These are phyloP conservation scores for Fusarium praegraminearum DNA, from an alignment of 2,329 filamentous ascomycete species.

Conservation along the genomic window DNA sequence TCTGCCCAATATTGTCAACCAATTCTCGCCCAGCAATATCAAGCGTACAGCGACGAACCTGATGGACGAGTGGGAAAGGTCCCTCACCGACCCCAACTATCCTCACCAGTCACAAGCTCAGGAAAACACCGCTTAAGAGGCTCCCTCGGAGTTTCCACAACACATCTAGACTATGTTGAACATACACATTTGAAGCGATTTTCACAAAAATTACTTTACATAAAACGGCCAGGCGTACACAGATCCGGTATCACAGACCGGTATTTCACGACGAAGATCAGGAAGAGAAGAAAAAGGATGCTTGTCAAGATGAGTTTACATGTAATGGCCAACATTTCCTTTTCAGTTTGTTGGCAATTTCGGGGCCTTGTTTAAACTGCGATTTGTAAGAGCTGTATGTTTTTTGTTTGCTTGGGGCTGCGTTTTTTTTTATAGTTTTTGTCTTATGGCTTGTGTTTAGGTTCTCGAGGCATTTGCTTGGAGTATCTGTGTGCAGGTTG, in stretches of 20 bases:
- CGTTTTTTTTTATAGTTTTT: conserved; percentile 14
- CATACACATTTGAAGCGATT: conserved; percentile 37
- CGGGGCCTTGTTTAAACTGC: conserved; percentile 26
- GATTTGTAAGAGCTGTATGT: conserved; percentile 22
- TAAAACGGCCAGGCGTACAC: conserved; percentile 28
- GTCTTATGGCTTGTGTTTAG: conserved; percentile 16
- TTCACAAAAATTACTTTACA: conserved; percentile 28
- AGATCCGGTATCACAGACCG: conserved; percentile 41
- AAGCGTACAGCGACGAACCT: conserved; percentile 85
- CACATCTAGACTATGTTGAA: conserved; percentile 38
- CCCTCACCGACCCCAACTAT: conserved; percentile 50
- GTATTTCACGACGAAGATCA: conserved; percentile 39
- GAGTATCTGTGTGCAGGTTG: conserved; percentile 11
- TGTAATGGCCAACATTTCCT: conserved; percentile 24
- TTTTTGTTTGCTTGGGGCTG: conserved; percentile 23
- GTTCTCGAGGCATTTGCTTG: conserved; percentile 3
- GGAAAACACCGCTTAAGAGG: conserved; percentile 50
- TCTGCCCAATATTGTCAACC: conserved; percentile 77
- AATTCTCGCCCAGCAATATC: conserved; percentile 79
- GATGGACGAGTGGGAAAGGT: conserved; percentile 91
- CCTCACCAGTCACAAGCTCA: conserved; percentile 47
- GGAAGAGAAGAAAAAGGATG: conserved; percentile 20
- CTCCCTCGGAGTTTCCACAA: conserved; percentile 16
- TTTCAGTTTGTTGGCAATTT: conserved; percentile 27
- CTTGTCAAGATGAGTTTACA: conserved; percentile 31